Evolutionary conservation across 192 early-diverging fungal species (phyloP), one percentile per base, ranked within the genome.

Genomic region (Backusella australiensis): DNA sequence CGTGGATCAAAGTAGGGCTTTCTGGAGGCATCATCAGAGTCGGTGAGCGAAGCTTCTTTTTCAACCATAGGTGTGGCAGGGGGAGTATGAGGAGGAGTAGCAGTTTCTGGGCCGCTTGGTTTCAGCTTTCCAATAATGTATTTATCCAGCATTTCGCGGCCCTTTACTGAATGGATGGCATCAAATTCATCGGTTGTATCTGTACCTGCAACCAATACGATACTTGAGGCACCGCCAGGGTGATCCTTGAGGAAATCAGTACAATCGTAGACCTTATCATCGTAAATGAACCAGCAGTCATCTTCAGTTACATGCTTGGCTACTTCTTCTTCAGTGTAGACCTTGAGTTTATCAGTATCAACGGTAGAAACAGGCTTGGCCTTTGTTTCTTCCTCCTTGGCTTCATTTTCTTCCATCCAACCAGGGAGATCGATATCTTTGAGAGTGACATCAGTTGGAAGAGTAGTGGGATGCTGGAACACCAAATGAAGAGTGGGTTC

Each of bases 171-270:
- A 89, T 98, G 95, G 23, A 96, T 95, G 75, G 94, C 95, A 73
- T 95, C 94, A 82, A 98, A 98, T 17, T 93, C 95, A 69, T 96
- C 94, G 15, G 93, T 93, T 44, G 91, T 90, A 74, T 98, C 95
- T 63, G 81, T 84, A 74, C 96, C 95, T 23, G 91, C 95, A 52
- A 88, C 84, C 82, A 96, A 94, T 26, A 90, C 72, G 63, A 98
- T 90, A 39, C 94, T 93, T 73, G 96, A 94, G 75, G 91, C 91
- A 63, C 96, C 96, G 74, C 96, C 96, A 36, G 96, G 96, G 82
- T 98, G 96, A 80, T 95, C 88, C 75, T 86, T 81, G 44, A 94
- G 80, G 78, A 93, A 94, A 44, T 81, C 79, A 34, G 93, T 91
- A 72, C 90, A 84, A 78, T 94, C 89, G 78, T 90, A 94, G 11